A percentile compares a stretch with the other conserved stretches of the same genome.
Evolutionary conservation across 371 early-diverging fungal species (phyloP).

Genomic region (Apophysomyces sp.): DNA sequence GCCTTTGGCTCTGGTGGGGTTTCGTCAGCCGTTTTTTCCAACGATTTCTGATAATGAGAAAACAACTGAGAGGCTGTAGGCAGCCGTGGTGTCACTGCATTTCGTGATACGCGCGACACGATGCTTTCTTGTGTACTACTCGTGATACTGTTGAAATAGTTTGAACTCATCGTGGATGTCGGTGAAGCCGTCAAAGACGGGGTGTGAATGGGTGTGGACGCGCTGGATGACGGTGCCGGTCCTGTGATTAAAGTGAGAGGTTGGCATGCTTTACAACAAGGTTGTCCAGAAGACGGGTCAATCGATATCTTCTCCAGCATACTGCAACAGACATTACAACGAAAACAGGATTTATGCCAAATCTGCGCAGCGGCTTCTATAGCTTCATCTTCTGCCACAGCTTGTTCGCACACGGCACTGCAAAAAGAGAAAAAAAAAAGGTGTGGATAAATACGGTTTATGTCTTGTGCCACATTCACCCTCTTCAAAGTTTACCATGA

Average conservation of each 20-base stretch:
- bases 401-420: slow-evolving; percentile 44
- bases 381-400: slow-evolving; percentile 29
- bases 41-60: neutral
- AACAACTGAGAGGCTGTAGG: slow-evolving; percentile 5
- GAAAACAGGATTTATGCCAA: slow-evolving; percentile 58
- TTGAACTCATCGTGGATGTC: neutral
- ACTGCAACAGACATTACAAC: slow-evolving; percentile 37
- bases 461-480: neutral
- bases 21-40: neutral
- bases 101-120: neutral
- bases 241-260: neutral
- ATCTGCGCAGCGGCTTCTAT: slow-evolving; percentile 31
- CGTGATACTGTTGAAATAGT: neutral
- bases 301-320: slow-evolving; percentile 44
- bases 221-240: neutral
- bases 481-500: neutral
- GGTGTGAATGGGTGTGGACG: neutral
- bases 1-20: neutral
- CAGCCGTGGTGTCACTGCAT: neutral
- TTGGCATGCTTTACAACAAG: slow-evolving; percentile 65
- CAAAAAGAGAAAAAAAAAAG: neutral
- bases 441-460: neutral
- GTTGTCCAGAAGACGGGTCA: slow-evolving; percentile 56
- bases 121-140: slow-evolving; percentile 7
- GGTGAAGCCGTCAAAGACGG: neutral